Percentiles rank a stretch among this genome's conserved stretches.
phyloP scores from a whole-genome alignment of 345 rosid genomes.

The Brassica cretica region DNA sequence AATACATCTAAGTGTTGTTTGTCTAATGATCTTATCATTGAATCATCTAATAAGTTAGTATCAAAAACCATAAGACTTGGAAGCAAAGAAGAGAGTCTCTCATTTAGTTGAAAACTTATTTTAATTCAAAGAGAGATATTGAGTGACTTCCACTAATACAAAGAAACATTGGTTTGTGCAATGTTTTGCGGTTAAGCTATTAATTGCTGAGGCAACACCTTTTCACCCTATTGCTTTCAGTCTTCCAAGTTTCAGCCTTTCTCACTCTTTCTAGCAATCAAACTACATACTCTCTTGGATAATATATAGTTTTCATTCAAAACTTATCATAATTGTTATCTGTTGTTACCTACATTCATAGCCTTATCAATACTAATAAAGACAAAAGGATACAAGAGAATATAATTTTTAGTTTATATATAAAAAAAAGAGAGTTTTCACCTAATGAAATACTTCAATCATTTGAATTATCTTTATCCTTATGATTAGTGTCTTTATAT shows the following conservation, averaged over 20 bases:
- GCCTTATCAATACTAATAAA: constrained; percentile 25
- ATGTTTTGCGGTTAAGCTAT: constrained; percentile 82
- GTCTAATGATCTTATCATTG: constrained; percentile 13
- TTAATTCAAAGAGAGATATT: constrained; percentile 36
- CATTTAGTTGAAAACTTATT: constrained; percentile 4
- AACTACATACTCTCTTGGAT: constrained; percentile 16
- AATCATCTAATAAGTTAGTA: constrained; percentile 13
- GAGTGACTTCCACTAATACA: constrained; percentile 61
- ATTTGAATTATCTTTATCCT: constrained; percentile 26
- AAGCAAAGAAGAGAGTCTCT: constrained; percentile 39
- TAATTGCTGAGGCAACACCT: constrained; percentile 41
- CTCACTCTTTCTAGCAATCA: constrained; percentile 26
- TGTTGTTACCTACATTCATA: constrained; percentile 37
- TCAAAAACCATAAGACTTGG: constrained; percentile 38
- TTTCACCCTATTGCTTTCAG: constrained; percentile 31
- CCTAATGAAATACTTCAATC: constrained; percentile 42
- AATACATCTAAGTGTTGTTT: not conserved
- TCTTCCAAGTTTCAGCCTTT: constrained; percentile 22
- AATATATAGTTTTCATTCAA: not conserved
- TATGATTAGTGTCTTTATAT: constrained; percentile 45
- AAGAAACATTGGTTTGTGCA: constrained; percentile 47
- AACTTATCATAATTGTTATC: constrained; percentile 16
- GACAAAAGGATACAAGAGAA: constrained; percentile 31
- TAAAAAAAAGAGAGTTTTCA: constrained; percentile 2
- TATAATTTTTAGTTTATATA: not conserved